phyloP scores from a whole-genome alignment of 768 basidiomycete species.

The Clathrus columnatus region DNA sequence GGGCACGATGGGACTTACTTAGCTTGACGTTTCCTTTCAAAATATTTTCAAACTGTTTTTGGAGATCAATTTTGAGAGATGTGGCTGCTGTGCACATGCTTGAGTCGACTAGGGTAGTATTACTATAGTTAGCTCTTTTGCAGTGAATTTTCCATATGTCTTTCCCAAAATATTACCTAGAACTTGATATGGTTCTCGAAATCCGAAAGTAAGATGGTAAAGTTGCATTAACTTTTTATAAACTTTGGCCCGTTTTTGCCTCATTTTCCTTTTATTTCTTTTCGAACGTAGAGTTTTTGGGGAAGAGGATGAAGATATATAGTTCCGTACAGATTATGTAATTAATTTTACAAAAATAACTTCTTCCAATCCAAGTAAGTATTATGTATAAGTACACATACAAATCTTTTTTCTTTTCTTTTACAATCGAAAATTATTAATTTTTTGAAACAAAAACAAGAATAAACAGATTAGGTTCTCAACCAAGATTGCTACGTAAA shows the following conservation, averaged over 20 bases:
- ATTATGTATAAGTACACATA: background rate
- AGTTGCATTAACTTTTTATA: conserved; percentile 92
- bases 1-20: conserved; percentile 59
- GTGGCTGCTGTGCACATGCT: conserved; percentile 68
- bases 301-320: background rate
- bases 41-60: conserved; percentile 64
- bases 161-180: conserved; percentile 46
- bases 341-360: background rate
- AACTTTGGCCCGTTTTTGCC: conserved; percentile 90
- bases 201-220: conserved; percentile 81
- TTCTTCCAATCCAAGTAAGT: background rate
- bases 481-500: background rate
- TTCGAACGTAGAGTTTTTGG: background rate
- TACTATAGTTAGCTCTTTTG: background rate
- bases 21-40: conserved; percentile 86
- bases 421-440: background rate
- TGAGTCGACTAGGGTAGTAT: conserved; percentile 87
- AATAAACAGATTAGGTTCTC: background rate
- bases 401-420: no score
- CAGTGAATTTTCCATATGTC: background rate
- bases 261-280: conserved; percentile 42
- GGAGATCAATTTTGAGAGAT: conserved; percentile 64
- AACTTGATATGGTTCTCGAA: conserved; percentile 90
- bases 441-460: background rate
- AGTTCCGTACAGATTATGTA: background rate